phyloP scores from a whole-genome alignment of 176 grass and related monocot species.

The Panicum miliaceum region DNA sequence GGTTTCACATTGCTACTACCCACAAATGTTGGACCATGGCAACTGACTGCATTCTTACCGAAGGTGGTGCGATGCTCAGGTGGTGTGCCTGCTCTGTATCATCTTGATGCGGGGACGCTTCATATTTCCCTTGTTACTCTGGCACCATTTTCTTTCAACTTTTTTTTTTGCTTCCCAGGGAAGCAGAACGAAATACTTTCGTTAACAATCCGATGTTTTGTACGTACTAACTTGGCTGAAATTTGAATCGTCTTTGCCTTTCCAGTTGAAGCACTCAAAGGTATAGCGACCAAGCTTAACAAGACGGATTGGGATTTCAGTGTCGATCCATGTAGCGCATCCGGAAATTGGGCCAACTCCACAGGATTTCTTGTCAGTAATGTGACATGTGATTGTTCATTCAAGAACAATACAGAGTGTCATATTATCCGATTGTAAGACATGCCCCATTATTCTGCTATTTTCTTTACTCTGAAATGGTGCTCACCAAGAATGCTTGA shows the following conservation, averaged over 20 bases:
- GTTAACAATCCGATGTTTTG: not conserved
- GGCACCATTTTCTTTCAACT: not conserved
- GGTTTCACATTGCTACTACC: not conserved
- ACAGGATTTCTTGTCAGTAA: slow-evolving; percentile 39
- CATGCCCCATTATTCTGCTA: not conserved
- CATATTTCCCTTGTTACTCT: not conserved
- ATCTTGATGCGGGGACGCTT: not conserved
- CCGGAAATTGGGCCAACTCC: slow-evolving; percentile 56
- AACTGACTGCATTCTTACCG: not conserved
- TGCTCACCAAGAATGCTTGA: slow-evolving; percentile 19
- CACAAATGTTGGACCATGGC: not conserved
- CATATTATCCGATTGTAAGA: slow-evolving; percentile 78
- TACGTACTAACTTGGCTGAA: slow-evolving; percentile 19
- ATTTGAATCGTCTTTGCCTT: slow-evolving; percentile 23
- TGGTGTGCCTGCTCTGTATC: not conserved
- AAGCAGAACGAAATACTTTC: not conserved
- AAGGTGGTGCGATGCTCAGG: not conserved
- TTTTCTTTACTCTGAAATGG: slow-evolving; percentile 27
- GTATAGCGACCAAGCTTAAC: slow-evolving; percentile 64
- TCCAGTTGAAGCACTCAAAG: slow-evolving; percentile 77
- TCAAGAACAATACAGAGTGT: slow-evolving; percentile 59
- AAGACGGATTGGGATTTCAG: slow-evolving; percentile 80
- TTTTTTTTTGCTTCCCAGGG: not conserved
- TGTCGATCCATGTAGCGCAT: slow-evolving; percentile 61
- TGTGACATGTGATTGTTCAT: slow-evolving; percentile 75